Base-by-base conservation (phyloP, 169 alveolate species). In the Plasmodium malariae region DNA sequence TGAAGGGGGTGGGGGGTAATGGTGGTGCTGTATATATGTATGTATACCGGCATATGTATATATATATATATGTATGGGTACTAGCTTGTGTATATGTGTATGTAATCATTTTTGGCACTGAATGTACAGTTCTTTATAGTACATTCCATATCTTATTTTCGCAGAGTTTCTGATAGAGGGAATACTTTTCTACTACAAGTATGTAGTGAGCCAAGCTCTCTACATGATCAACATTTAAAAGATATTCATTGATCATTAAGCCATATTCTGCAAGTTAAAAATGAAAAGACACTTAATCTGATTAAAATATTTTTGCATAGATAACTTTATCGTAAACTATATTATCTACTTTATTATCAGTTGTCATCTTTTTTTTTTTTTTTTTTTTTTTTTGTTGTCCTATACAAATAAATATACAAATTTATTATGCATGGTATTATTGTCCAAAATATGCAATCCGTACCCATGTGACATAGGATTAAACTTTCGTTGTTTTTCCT, bases 111-210 rank as follows among this genome's bases (percentile, higher is more conserved):
- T 40, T 4, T 40, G 9, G 51, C n/a, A n/a, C n/a, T n/a, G n/a
- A n/a, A n/a, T n/a, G n/a, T n/a, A n/a, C n/a, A n/a, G n/a, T n/a
- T n/a, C n/a, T n/a, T n/a, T n/a, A n/a, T n/a, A n/a, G n/a, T 87
- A 74, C 87, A 34, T 70, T 92, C 89, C 86, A 67, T 19, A 74
- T 83, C 40, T 72, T 48, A 19, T 68, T 54, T 63, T 91, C 68
- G 78, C 88, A 88, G n/a, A 92, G 87, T 59, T 78, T 70, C 24
- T 80, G 88, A 51, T 88, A 92, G 14, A 87, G 74, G n/a, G 94
- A 76, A 73, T 92, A 74, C 57, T 92, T 92, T 73, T 92, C 94
- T 24, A 92, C 94, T 2, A 92, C 88, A 17, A 92, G 32, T n/a
- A 92, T 76, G 76, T 92, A 83, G 48, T 92, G 71, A 32, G 92